These are phyloP conservation scores for Rhizomucor pusillus DNA, from an alignment of 371 early-diverging fungal genomes.

Conservation along the genomic window DNA sequence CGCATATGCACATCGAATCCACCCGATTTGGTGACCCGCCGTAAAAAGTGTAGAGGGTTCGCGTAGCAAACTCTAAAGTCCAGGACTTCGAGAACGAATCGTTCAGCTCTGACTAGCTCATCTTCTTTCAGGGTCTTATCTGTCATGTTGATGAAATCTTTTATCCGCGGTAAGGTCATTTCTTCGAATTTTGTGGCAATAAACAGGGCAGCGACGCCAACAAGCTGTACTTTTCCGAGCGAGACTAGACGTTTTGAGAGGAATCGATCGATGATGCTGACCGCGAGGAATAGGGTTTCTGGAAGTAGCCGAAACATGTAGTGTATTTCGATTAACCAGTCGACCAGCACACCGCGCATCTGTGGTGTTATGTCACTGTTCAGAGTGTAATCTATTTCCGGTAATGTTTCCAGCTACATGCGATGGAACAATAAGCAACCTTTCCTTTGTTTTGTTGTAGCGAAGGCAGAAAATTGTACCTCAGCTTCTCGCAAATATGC, in stretches of 20 bases:
- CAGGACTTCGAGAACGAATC: conserved; percentile 82
- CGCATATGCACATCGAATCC: conserved; percentile 85
- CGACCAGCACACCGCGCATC: conserved; percentile 85
- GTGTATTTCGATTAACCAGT: conserved; percentile 90
- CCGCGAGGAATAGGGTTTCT: conserved; percentile 94
- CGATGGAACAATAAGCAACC: neutral
- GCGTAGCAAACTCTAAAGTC: conserved; percentile 85
- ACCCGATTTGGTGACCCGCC: conserved; percentile 88
- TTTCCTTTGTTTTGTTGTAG: neutral
- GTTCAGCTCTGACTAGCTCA: conserved; percentile 87
- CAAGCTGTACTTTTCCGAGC: conserved; percentile 90
- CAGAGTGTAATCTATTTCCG: conserved; percentile 78
- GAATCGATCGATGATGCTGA: conserved; percentile 97
- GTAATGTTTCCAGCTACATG: conserved; percentile 33
- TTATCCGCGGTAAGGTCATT: conserved; percentile 76
- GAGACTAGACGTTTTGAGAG: conserved; percentile 84
- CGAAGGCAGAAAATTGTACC: conserved; percentile 37
- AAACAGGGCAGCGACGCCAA: conserved; percentile 93
- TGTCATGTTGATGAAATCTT: conserved; percentile 80
- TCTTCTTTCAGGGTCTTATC: conserved; percentile 75
- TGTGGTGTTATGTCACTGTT: conserved; percentile 85
- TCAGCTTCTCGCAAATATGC: conserved; percentile 78
- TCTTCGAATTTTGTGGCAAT: conserved; percentile 99
- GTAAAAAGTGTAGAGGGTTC: conserved; percentile 87
- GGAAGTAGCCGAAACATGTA: conserved; percentile 88